A percentile compares a stretch with the other conserved stretches of the same genome.
Evolutionary conservation across 371 early-diverging fungal genomes (phyloP).

Genomic region (Smittium culicis): DNA sequence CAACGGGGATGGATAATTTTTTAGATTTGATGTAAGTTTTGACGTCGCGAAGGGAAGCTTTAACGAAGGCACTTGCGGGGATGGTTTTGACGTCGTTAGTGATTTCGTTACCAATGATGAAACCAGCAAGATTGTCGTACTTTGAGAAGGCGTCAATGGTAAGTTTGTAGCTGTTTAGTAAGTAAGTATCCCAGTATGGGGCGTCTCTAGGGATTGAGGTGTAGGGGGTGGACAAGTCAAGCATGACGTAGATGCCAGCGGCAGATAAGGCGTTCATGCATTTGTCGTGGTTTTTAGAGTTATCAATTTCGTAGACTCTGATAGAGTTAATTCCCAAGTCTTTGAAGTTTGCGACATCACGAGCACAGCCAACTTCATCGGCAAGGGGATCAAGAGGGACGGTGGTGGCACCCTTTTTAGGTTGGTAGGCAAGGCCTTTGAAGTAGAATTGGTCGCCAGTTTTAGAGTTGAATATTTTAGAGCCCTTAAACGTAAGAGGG

Average conservation of each 20-base stretch:
- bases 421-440: conserved; percentile 69
- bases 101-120: conserved; percentile 71
- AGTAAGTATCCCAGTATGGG: conserved; percentile 46
- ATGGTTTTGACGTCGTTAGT: conserved; percentile 52
- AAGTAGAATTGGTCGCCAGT: conserved; percentile 61
- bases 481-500: conserved; percentile 49
- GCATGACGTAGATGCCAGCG: conserved; percentile 52
- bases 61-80: conserved; percentile 52
- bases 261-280: conserved; percentile 58
- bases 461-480: conserved; percentile 54
- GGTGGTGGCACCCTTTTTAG: conserved; percentile 30
- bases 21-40: conserved; percentile 42
- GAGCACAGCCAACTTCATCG: conserved; percentile 41
- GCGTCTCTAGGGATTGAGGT: conserved; percentile 47
- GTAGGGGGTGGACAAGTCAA: conserved; percentile 50
- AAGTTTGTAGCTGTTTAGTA: conserved; percentile 40
- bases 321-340: conserved; percentile 56
- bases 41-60: conserved; percentile 55
- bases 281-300: conserved; percentile 46
- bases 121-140: conserved; percentile 51
- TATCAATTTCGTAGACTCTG: conserved; percentile 64
- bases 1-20: conserved; percentile 49
- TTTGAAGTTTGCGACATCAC: conserved; percentile 51
- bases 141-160: conserved; percentile 51
- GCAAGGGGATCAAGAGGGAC: conserved; percentile 46